These are phyloP conservation scores for Phytopythium cucurbitacearum DNA, from an alignment of 352 stramenopile species.

Conservation along the genomic window DNA sequence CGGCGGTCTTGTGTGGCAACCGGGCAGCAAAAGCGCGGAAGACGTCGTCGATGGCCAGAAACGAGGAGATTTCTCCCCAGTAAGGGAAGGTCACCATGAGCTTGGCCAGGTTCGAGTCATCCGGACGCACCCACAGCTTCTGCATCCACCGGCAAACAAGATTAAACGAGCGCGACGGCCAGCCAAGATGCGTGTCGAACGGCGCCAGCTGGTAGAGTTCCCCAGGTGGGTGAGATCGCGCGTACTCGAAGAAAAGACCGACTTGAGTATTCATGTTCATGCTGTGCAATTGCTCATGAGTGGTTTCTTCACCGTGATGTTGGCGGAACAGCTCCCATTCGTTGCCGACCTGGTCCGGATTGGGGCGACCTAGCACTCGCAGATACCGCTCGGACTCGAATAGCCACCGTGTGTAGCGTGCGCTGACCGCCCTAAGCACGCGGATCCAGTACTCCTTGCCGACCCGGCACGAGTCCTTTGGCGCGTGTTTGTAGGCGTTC, in stretches of 20 bases:
- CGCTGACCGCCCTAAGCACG: background rate
- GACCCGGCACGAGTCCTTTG: background rate
- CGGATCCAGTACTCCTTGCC: background rate
- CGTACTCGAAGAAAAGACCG: too few relatives aligned
- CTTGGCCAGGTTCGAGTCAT: background rate
- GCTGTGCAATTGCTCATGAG: background rate
- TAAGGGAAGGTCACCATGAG: background rate
- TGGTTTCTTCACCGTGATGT: background rate
- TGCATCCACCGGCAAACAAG: background rate
- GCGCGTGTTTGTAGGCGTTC: background rate
- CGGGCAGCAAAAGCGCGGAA: background rate
- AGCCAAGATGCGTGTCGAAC: background rate
- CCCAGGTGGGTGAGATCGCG: background rate
- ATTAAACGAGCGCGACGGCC: background rate
- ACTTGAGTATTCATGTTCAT: too few relatives aligned
- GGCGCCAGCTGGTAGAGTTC: background rate
- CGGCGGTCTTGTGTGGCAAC: background rate
- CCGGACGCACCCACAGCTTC: background rate
- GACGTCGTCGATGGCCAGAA: background rate
- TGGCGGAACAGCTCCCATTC: too few relatives aligned
- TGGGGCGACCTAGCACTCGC: background rate
- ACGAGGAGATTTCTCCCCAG: too few relatives aligned
- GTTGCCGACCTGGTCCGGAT: too few relatives aligned
- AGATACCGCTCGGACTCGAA: too few relatives aligned
- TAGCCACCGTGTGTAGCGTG: too few relatives aligned